These are phyloP conservation scores for Saturnispora silvae DNA, from an alignment of 805 yeast species.

Conservation along the genomic window DNA sequence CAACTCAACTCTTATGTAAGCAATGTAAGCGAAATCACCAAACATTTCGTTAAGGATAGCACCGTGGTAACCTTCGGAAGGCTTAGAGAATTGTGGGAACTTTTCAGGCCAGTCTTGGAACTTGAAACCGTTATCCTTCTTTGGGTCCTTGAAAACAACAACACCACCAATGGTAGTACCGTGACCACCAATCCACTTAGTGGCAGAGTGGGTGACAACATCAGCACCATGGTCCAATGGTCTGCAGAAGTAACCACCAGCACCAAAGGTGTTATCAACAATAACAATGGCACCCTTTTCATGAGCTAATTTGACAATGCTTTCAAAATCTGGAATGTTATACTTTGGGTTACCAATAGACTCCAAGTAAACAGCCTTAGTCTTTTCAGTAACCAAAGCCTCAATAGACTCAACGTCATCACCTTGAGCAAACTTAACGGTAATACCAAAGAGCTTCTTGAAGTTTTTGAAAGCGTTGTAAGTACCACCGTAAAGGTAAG, in stretches of 20 bases:
- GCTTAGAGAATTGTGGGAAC: constrained; percentile 85
- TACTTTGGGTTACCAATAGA: constrained; percentile 89
- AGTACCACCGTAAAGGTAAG: constrained; percentile 91
- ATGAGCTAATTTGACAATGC: constrained; percentile 66
- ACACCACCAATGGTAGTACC: constrained; percentile 94
- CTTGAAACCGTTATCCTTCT: constrained; percentile 85
- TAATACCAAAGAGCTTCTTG: constrained; percentile 73
- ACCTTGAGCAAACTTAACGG: constrained; percentile 75
- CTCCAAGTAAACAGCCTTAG: constrained; percentile 85
- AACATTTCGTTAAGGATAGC: constrained; percentile 70
- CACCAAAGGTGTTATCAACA: constrained; percentile 94
- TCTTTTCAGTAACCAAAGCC: constrained; percentile 64
- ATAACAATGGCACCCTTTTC: constrained; percentile 81
- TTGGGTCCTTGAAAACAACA: constrained; percentile 35
- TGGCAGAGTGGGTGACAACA: constrained; percentile 86
- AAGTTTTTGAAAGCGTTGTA: constrained; percentile 91
- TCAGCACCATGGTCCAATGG: constrained; percentile 90
- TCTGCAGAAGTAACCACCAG: constrained; percentile 80
- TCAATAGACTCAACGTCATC: constrained; percentile 65
- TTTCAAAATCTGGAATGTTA: constrained; percentile 85
- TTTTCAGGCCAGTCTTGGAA: constrained; percentile 78
- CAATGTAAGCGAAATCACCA: constrained; percentile 70
- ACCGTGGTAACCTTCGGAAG: constrained; percentile 92
- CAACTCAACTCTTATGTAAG: constrained; percentile 71
- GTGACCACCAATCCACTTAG: constrained; percentile 97